A percentile compares a stretch with the other conserved stretches of the same genome.
phyloP scores from a whole-genome alignment of 2,329 filamentous ascomycete genomes.

The Alternaria alternata region DNA sequence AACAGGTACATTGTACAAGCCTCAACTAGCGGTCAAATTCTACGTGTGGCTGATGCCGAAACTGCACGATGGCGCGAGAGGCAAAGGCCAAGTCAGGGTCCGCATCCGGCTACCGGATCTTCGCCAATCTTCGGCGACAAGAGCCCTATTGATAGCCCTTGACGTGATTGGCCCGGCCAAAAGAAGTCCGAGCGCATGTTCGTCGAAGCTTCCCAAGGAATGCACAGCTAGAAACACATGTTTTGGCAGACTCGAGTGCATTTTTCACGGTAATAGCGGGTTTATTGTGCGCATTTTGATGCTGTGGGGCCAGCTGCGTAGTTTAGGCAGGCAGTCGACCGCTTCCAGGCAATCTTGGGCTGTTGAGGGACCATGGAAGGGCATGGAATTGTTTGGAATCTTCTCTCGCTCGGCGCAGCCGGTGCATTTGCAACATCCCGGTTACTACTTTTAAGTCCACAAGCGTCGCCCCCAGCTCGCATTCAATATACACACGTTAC shows the following conservation, averaged over 20 bases:
- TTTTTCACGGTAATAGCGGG: rapidly evolving
- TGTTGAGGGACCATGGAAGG: conserved; percentile 42
- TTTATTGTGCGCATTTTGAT: neutral
- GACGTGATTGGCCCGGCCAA: conserved; percentile 5
- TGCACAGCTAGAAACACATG: conserved; percentile 2
- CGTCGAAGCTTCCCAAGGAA: conserved; percentile 14
- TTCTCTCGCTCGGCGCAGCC: conserved; percentile 47
- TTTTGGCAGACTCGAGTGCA: neutral
- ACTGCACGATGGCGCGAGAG: no score
- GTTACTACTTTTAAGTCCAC: conserved; percentile 47
- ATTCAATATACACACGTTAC: conserved; percentile 18
- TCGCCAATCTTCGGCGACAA: conserved; percentile 19
- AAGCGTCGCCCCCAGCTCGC: conserved; percentile 30
- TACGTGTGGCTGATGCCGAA: neutral
- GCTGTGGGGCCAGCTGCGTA: neutral
- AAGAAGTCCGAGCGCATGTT: conserved; percentile 6
- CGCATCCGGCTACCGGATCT: no score
- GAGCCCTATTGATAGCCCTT: conserved; percentile 12
- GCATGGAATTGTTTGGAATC: conserved; percentile 47
- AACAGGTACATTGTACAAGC: neutral
- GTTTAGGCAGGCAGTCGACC: conserved; percentile 13
- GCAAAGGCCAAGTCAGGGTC: conserved; percentile 1
- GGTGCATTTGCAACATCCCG: conserved; percentile 42
- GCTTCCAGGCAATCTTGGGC: conserved; percentile 28
- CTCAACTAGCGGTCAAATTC: conserved; percentile 44